Percentiles rank a stretch among this genome's conserved stretches.
phyloP scores from a whole-genome alignment of 495 filamentous ascomycete genomes.

The Aspergillus carlsbadensis region DNA sequence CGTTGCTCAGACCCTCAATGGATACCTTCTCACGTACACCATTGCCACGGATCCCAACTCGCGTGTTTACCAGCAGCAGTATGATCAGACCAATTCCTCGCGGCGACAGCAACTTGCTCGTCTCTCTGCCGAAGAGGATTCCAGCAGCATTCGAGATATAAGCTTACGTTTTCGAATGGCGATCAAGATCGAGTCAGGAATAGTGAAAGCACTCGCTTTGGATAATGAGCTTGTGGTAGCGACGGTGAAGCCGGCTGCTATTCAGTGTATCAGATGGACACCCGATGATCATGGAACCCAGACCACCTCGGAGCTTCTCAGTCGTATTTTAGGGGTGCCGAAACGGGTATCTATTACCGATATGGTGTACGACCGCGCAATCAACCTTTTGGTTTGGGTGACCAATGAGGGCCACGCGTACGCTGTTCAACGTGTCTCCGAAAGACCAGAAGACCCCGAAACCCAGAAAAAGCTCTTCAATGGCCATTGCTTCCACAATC shows the following conservation, averaged over 20 bases:
- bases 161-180: slow-evolving; percentile 94
- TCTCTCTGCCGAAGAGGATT: slow-evolving; percentile 60
- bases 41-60: slow-evolving; percentile 80
- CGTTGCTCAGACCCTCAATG: slow-evolving; percentile 83
- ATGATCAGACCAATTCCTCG: slow-evolving; percentile 65
- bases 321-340: slow-evolving; percentile 77
- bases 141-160: slow-evolving; percentile 78
- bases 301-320: slow-evolving; percentile 87
- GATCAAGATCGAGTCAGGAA: slow-evolving; percentile 96
- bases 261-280: slow-evolving; percentile 95
- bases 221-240: slow-evolving; percentile 94
- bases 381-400: slow-evolving; percentile 95
- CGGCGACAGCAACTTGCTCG: slow-evolving; percentile 71
- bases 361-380: slow-evolving; percentile 95
- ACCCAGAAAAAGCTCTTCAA: slow-evolving; percentile 69
- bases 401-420: slow-evolving; percentile 88
- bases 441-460: slow-evolving; percentile 31
- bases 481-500: slow-evolving; percentile 86
- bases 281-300: slow-evolving; percentile 78
- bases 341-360: slow-evolving; percentile 73
- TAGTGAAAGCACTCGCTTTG: slow-evolving; percentile 79
- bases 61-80: slow-evolving; percentile 79
- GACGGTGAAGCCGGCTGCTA: slow-evolving; percentile 86
- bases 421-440: slow-evolving; percentile 74
- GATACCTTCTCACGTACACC: slow-evolving; percentile 92